Base-by-base conservation (phyloP, 2,329 filamentous ascomycete genomes). In the Shiraia sp. region DNA sequence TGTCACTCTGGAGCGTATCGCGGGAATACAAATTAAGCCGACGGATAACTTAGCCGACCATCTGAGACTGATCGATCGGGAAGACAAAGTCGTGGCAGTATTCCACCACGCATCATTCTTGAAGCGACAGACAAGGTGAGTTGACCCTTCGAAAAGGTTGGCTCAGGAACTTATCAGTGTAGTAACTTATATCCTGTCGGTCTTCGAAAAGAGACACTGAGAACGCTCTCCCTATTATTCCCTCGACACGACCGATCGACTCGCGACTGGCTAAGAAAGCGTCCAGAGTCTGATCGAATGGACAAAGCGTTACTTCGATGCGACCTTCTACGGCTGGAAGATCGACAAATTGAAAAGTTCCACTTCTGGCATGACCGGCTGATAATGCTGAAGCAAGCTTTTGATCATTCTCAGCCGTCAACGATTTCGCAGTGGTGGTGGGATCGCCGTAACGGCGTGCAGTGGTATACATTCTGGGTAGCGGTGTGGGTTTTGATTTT, bases 391-490 rank as follows among this genome's bases (percentile, higher is more conserved):
- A 75, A 75, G 53, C 65, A 12, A 72, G 72, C 32, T 65, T 77
- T 47, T 61, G 75, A 44, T 45, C 70, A 4, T 43, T 60, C 33
- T 64, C 71, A 6, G 51, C 51, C 19, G 68, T 57, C 25, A 36
- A 70, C 61, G 0, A 26, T 76, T 1, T 56, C 55, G 0, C 68
- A 75, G 32, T 75, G 68, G 70, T 77, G 74, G 73, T 53, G 66
- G 36, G 73, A 76, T 42, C 46, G 67, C 3, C 48, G 74, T 1
- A 71, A 73, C 22, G 61, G 68, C 0, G 66, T 70, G 0, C 73
- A 76, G 35, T 75, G 73, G 72, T 75, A 70, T 33, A 75, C 70
- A 1, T 73, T 76, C 36, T 78, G 74, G 74, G 62, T 76, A 3
- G 73, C 71, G 0, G 58, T 75, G 1, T 31, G 59, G 2, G 59